Evolutionary conservation across 2,329 filamentous ascomycete species (phyloP).

Genomic region (Colletotrichum sojae): DNA sequence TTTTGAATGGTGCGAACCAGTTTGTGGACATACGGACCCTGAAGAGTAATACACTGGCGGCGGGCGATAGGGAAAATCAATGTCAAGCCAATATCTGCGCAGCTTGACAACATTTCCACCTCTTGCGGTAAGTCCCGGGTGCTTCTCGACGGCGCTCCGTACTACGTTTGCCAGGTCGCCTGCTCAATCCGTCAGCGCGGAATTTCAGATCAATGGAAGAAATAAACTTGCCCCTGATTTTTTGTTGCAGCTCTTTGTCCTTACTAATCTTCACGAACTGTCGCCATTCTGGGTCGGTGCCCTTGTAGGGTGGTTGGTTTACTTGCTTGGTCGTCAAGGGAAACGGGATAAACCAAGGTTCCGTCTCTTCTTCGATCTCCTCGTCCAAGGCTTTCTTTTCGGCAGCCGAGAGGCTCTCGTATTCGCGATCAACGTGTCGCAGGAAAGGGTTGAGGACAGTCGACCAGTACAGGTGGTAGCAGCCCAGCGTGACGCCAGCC

Average conservation of each 20-base stretch:
- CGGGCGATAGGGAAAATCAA: conserved; percentile 71
- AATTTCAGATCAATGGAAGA: conserved; percentile 31
- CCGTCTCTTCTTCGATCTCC: conserved; percentile 58
- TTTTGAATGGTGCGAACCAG: neutral
- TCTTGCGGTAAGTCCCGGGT: conserved; percentile 58
- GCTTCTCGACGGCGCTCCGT: conserved; percentile 56
- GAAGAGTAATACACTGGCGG: conserved; percentile 72
- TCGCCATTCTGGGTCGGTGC: conserved; percentile 74
- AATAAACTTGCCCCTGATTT: conserved; percentile 51
- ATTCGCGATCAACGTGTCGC: conserved; percentile 58
- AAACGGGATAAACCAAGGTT: conserved; percentile 72
- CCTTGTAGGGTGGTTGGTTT: conserved; percentile 65
- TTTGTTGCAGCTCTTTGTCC: conserved; percentile 62
- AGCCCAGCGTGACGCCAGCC: conserved; percentile 51
- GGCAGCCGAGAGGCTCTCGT: conserved; percentile 58
- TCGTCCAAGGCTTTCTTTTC: conserved; percentile 57
- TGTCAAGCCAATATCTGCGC: conserved; percentile 70
- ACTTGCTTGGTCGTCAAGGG: conserved; percentile 69
- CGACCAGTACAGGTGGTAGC: conserved; percentile 60
- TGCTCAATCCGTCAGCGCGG: conserved; percentile 48
- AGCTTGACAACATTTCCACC: conserved; percentile 65
- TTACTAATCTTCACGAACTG: conserved; percentile 71
- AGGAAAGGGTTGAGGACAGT: conserved; percentile 63
- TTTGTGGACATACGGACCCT: conserved; percentile 62
- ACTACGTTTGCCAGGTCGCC: conserved; percentile 62